These are phyloP conservation scores for Aspergillus neotritici DNA, from an alignment of 2,329 filamentous ascomycete genomes.

Conservation along the genomic window DNA sequence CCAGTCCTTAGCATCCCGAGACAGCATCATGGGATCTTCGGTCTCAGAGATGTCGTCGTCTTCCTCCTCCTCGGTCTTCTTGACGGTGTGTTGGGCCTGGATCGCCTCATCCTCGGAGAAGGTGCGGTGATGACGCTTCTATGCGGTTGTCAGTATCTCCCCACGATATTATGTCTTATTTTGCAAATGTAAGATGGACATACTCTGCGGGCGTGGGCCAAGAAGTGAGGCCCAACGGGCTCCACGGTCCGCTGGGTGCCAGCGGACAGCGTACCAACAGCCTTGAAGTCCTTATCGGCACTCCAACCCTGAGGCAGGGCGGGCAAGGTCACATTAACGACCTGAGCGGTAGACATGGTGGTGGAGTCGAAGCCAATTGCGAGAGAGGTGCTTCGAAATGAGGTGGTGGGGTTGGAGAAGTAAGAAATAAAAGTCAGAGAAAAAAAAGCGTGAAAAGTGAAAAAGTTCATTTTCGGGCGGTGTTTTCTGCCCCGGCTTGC, in stretches of 20 bases:
- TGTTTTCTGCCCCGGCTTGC: constrained; percentile 34
- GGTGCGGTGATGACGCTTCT: constrained; percentile 86
- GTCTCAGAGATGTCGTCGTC: constrained; percentile 86
- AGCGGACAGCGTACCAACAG: constrained; percentile 67
- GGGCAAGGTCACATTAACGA: constrained; percentile 52
- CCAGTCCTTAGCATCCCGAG: constrained; percentile 97
- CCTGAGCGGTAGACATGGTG: constrained; percentile 59
- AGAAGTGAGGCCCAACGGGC: constrained; percentile 94
- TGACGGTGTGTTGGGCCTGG: constrained; percentile 88
- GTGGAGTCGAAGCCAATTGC: constrained; percentile 8
- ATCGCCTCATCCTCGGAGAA: constrained; percentile 98
- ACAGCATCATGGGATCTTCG: constrained; percentile 87
- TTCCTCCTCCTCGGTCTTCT: constrained; percentile 90
- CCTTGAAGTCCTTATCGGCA: constrained; percentile 83
- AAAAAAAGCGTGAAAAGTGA: too few relatives aligned
- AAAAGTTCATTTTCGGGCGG: not conserved
- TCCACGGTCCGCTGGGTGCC: constrained; percentile 84
- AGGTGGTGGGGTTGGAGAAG: constrained; percentile 1
- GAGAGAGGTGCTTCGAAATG: not conserved
- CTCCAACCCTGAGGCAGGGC: constrained; percentile 74
- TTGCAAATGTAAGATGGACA: constrained; percentile 17
- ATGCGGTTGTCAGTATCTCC: constrained; percentile 17
- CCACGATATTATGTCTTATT: not conserved
- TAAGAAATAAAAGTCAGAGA: constrained; percentile 2
- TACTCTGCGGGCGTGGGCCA: constrained; percentile 91